These are phyloP conservation scores for Fragilaria crotonensis DNA, from an alignment of 108 stramenopile genomes.

Conservation along the genomic window DNA sequence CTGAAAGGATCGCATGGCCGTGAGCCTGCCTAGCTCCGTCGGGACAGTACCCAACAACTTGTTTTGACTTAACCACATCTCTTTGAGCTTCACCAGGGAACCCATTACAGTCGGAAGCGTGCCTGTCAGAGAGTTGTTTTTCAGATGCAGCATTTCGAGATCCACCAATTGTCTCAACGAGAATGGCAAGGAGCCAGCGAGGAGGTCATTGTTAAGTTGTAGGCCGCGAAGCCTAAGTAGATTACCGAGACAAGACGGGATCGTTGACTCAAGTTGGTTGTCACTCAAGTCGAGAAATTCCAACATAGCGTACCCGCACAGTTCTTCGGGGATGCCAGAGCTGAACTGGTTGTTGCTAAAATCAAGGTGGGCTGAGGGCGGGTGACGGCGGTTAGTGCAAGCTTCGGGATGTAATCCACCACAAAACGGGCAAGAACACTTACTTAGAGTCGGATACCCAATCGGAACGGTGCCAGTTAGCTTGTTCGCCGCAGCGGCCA, in stretches of 20 bases:
- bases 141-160: conserved; percentile 21
- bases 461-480: not conserved
- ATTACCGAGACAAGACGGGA: conserved; percentile 31
- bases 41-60: conserved; percentile 21
- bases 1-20: conserved; percentile 19
- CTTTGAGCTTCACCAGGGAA: not conserved
- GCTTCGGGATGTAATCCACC: not conserved
- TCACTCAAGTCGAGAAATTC: conserved; percentile 14
- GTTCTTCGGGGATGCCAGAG: not conserved
- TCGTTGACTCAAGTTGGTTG: conserved; percentile 32
- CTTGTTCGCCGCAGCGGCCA: not conserved
- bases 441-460: not conserved
- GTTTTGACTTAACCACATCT: conserved; percentile 13
- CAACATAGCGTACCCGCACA: conserved; percentile 10
- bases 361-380: not conserved
- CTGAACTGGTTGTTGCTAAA: not conserved
- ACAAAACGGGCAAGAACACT: not conserved
- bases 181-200: conserved; percentile 27
- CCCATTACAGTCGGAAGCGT: conserved; percentile 1
- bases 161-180: conserved; percentile 23
- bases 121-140: conserved; percentile 4
- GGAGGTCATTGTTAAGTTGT: conserved; percentile 24
- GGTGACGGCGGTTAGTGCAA: not conserved
- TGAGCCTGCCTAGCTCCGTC: conserved; percentile 16
- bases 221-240: conserved; percentile 15